Base-by-base conservation (phyloP, 73 alveolate genomes). In the Stentor roeselii region DNA sequence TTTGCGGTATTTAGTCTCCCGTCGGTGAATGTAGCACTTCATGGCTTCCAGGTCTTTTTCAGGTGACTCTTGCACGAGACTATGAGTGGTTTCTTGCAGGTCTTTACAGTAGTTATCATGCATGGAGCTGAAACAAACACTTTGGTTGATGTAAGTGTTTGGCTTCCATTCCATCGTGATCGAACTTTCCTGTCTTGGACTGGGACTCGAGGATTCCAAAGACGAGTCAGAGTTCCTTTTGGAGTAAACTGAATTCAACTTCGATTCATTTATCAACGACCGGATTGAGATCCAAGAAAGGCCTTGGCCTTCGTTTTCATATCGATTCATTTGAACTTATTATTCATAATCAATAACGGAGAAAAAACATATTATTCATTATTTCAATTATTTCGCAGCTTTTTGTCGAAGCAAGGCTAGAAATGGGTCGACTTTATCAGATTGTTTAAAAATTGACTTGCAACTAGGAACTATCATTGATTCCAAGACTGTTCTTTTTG, bases 91-190 rank as follows among this genome's bases (percentile, higher is more conserved):
- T 67, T 67, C 37, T 21, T 21, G 42, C 34, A 32, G 37, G 11
- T 67, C 80, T 67, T 11, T n/a, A 67, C 41, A 32, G 41, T 67
- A 32, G 2, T 21, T 67, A 21, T 32, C 37, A 40, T 2, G n/a
- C 2, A 67, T 32, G 34, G 80, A 21, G 41, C 80, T 67, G 80
- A 67, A 67, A 2, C 80, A 67, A 21, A 67, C 37, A 2, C 80
- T 67, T 67, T 67, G 80, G 41, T 67, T 67, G 37, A 67, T 67
- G 41, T 1, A 67, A 21, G 80, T 32, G 41, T 67, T 67, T 14
- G 80, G 80, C 42, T 67, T 67, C 42, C 80, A 67, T 34, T 67
- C 80, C n/a, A 32, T 21, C 21, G 80, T 67, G 34, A 67, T 67
- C 27, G 41, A 21, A 21, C 42, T 15, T 30, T 67, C 80, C 14